Conservation (phyloP, 106 monocot species). For the Acanthochlamys bracteata region DNA sequence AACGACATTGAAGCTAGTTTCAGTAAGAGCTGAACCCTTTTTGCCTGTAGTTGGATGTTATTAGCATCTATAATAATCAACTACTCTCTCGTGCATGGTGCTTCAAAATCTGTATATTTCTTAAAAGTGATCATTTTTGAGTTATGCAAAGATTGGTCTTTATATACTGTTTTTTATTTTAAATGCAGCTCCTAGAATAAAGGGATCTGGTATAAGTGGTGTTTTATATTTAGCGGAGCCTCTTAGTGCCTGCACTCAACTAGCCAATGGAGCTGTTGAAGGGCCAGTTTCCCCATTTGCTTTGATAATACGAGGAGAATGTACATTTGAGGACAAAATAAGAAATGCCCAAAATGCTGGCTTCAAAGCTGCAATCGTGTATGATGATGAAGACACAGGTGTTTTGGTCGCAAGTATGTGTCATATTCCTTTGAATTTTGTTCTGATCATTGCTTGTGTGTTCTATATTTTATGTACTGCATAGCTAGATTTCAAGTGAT, state of each 20-base stretch:
- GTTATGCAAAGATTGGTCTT: no score
- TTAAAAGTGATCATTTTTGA: no score
- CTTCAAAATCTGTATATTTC: no score
- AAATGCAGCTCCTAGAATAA: conserved; percentile 40
- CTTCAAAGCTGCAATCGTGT: conserved; percentile 46
- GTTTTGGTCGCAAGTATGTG: conserved; percentile 38
- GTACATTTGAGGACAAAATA: conserved; percentile 58
- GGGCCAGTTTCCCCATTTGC: conserved; percentile 24
- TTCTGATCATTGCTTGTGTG: not conserved
- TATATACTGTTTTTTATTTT: not conserved
- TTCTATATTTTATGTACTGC: no score
- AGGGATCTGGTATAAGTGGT: conserved; percentile 41
- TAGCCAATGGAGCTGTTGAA: conserved; percentile 16
- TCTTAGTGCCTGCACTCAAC: conserved; percentile 38
- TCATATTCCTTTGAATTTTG: not conserved
- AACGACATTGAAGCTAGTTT: conserved; percentile 4
- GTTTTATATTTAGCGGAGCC: conserved; percentile 36
- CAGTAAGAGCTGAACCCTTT: conserved; percentile 4
- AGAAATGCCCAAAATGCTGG: conserved; percentile 59
- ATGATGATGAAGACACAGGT: conserved; percentile 30
- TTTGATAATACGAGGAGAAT: conserved; percentile 49
- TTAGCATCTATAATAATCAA: not conserved
- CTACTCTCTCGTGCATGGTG: not conserved
- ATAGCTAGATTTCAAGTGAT: no score
- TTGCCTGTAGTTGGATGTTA: not conserved